Conservation (phyloP, 2,329 filamentous ascomycete genomes). For the Ceratocystis huliohia region DNA sequence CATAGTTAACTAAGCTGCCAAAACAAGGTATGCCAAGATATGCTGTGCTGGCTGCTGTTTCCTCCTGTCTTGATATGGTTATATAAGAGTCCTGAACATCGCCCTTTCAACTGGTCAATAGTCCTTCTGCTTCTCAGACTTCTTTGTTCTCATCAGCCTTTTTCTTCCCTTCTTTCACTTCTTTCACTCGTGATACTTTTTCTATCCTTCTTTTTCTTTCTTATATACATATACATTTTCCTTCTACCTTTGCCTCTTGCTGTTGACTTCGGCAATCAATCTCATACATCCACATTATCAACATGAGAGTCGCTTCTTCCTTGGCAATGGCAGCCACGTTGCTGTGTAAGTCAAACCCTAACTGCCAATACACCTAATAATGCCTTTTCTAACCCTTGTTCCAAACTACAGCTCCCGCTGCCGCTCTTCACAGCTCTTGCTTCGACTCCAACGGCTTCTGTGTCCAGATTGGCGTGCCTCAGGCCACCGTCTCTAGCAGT, state of each 20-base stretch:
- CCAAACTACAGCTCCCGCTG: not conserved
- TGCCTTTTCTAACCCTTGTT: not conserved
- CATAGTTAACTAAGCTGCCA: not conserved
- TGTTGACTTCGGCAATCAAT: not conserved
- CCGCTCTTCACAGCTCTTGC: constrained; percentile 28
- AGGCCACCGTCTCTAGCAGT: constrained; percentile 34
- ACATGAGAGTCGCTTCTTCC: constrained; percentile 5
- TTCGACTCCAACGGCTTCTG: constrained; percentile 35
- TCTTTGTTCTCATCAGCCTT: not conserved
- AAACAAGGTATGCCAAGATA: not conserved
- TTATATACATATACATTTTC: not conserved
- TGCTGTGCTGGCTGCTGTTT: not conserved
- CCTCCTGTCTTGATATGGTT: not conserved
- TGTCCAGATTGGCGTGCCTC: constrained; percentile 44
- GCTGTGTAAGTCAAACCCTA: constrained; percentile 13
- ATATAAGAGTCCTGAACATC: not conserved
- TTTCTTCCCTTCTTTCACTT: not conserved
- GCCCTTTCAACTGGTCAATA: not conserved
- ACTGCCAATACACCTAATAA: not conserved
- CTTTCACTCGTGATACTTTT: not conserved
- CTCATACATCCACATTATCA: not conserved
- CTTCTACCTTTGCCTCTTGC: not conserved
- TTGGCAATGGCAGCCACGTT: constrained; percentile 9
- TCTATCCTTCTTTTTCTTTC: not conserved
- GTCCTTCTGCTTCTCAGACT: not conserved